Conservation (phyloP, 2,329 filamentous ascomycete genomes). For the Teratosphaeria pseudoeucalypti region DNA sequence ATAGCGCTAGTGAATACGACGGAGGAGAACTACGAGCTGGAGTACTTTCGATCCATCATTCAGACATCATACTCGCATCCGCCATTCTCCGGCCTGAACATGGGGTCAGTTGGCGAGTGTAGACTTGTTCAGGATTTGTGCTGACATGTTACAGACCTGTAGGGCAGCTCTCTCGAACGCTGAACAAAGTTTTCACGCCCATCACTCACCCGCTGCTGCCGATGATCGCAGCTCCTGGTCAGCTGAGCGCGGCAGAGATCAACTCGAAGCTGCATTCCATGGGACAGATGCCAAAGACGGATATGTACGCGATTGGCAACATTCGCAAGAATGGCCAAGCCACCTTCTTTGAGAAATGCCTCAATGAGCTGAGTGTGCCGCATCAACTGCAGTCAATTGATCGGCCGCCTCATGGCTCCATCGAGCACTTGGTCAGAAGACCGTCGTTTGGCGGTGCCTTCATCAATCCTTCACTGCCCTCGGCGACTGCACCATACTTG, state of each 20-base stretch:
- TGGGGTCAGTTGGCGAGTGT: conserved; percentile 41
- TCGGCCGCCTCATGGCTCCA: conserved; percentile 52
- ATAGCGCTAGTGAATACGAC: conserved; percentile 72
- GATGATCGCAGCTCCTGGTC: conserved; percentile 74
- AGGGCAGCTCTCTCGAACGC: conserved; percentile 72
- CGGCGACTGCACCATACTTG: conserved; percentile 46
- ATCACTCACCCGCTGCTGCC: conserved; percentile 79
- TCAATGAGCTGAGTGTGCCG: conserved; percentile 62
- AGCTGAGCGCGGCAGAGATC: conserved; percentile 77
- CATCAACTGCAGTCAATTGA: conserved; percentile 70
- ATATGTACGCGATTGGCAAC: conserved; percentile 70
- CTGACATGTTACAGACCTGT: conserved; percentile 38
- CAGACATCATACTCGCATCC: conserved; percentile 59
- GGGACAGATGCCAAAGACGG: conserved; percentile 68
- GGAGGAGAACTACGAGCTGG: conserved; percentile 81
- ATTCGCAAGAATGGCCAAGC: conserved; percentile 64
- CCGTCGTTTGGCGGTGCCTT: conserved; percentile 73
- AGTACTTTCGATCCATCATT: conserved; percentile 75
- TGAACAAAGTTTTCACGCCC: conserved; percentile 79
- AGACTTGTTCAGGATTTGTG: neutral
- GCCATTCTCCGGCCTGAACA: conserved; percentile 73
- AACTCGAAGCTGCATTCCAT: conserved; percentile 69
- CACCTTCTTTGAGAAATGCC: conserved; percentile 64
- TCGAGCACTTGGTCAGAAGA: conserved; percentile 63
- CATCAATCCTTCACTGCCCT: conserved; percentile 57